phyloP scores from a whole-genome alignment of 2,329 filamentous ascomycete species.

The Hortaea werneckii region DNA sequence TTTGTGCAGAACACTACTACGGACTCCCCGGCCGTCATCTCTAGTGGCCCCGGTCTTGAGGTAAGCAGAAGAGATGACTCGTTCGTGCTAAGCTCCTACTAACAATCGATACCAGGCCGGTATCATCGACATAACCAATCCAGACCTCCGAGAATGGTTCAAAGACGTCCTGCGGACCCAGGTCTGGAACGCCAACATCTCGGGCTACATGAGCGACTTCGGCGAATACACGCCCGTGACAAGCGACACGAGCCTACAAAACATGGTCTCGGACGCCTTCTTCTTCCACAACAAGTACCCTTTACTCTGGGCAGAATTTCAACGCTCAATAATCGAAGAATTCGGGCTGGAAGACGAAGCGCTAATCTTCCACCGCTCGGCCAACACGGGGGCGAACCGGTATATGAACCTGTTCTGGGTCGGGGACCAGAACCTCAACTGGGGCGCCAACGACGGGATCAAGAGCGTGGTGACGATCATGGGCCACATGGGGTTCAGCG shows the following conservation, averaged over 20 bases:
- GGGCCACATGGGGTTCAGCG: slow-evolving; percentile 28
- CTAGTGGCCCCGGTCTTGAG: slow-evolving; percentile 27
- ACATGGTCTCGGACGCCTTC: slow-evolving; percentile 21
- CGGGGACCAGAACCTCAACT: slow-evolving; percentile 28
- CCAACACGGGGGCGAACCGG: slow-evolving; percentile 22
- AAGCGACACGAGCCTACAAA: slow-evolving; percentile 17
- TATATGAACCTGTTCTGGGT: slow-evolving; percentile 32
- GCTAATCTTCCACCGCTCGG: slow-evolving; percentile 28
- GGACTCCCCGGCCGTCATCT: slow-evolving; percentile 25
- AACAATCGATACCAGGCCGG: too few species aligned
- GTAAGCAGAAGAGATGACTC: too few species aligned
- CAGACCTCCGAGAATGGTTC: slow-evolving; percentile 24
- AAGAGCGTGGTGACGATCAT: slow-evolving; percentile 26
- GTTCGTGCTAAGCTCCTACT: too few species aligned
- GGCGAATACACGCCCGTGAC: slow-evolving; percentile 28
- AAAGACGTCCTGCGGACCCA: slow-evolving; percentile 23
- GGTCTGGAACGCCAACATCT: slow-evolving; percentile 28
- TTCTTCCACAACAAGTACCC: slow-evolving; percentile 30
- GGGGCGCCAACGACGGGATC: slow-evolving; percentile 27
- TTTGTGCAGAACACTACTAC: slow-evolving; percentile 28
- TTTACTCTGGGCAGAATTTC: slow-evolving; percentile 24
- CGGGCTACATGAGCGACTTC: slow-evolving; percentile 29
- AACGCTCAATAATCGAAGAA: slow-evolving; percentile 21
- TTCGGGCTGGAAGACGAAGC: slow-evolving; percentile 22
- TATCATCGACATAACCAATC: slow-evolving; percentile 29